These are phyloP conservation scores for Phaeosphaeria sp. DNA, from an alignment of 2,329 filamentous ascomycete species.

Conservation along the genomic window DNA sequence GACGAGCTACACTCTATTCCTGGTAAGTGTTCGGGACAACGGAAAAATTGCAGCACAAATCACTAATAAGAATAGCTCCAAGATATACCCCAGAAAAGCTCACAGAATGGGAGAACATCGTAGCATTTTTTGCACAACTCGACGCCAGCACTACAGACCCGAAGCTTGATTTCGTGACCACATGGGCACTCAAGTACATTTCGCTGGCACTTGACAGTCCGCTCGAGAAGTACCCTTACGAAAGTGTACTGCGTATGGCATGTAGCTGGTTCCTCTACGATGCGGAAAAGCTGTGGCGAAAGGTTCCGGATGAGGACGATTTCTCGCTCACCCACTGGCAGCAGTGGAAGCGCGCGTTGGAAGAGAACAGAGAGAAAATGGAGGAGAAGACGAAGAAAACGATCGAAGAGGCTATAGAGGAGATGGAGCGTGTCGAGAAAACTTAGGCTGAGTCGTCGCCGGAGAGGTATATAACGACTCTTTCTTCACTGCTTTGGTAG, in stretches of 20 bases:
- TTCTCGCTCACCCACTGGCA: constrained; percentile 11
- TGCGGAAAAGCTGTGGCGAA: constrained; percentile 13
- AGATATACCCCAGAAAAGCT: constrained; percentile 7
- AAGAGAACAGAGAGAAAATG: background rate
- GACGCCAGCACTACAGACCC: constrained; percentile 11
- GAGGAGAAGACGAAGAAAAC: constrained; percentile 1
- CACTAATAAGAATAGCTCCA: background rate
- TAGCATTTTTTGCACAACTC: constrained; percentile 16
- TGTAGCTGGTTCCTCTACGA: constrained; percentile 18
- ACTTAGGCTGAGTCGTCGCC: background rate
- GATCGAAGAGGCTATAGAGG: constrained; percentile 7
- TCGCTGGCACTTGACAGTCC: constrained; percentile 4
- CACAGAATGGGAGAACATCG: constrained; percentile 12
- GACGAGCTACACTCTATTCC: constrained; percentile 12
- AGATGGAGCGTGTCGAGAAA: constrained; percentile 9
- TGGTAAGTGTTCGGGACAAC: background rate
- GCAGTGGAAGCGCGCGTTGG: constrained; percentile 5
- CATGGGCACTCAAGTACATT: constrained; percentile 8
- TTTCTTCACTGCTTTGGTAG: too few species aligned
- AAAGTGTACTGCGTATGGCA: constrained; percentile 10
- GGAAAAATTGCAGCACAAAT: background rate
- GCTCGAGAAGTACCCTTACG: background rate
- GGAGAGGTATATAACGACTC: background rate
- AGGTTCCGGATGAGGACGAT: background rate
- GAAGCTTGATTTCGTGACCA: constrained; percentile 6